Conservation (phyloP, 768 basidiomycete genomes). For the Rhodosporidiobolus odoratus region DNA sequence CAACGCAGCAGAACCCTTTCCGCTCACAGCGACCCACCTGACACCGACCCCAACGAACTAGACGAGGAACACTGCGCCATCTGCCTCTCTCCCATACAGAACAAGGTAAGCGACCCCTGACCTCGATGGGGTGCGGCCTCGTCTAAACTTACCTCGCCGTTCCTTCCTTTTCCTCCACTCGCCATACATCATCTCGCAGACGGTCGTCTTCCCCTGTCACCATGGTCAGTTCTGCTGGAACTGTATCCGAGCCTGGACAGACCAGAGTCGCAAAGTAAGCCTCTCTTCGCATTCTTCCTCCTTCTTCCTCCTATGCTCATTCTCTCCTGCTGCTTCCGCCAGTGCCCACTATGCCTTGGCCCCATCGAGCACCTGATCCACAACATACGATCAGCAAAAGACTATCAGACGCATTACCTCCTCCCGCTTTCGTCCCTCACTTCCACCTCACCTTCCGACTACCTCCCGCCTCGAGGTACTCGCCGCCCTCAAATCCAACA, state of each 20-base stretch:
- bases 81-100: conserved; percentile 36
- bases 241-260: conserved; percentile 35
- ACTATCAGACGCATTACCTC: conserved; percentile 32
- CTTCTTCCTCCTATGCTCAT: not conserved
- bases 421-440: conserved; percentile 25
- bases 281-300: not conserved
- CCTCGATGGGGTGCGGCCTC: not conserved
- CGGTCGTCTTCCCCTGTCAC: conserved; percentile 32
- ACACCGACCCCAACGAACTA: not conserved
- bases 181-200: not conserved
- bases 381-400: conserved; percentile 29
- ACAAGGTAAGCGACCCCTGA: conserved; percentile 18
- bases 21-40: not conserved
- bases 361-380: conserved; percentile 34
- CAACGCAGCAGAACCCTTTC: not conserved
- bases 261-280: conserved; percentile 32
- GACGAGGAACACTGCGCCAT: conserved; percentile 31
- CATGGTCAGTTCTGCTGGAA: conserved; percentile 38
- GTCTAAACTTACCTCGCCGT: not conserved
- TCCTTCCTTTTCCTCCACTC: not conserved
- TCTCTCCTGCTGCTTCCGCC: not conserved
- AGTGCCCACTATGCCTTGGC: conserved; percentile 39
- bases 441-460: not conserved
- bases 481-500: not conserved
- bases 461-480: not conserved